Conservation (phyloP, 768 basidiomycete genomes). For the Plicaturopsis crispa region DNA sequence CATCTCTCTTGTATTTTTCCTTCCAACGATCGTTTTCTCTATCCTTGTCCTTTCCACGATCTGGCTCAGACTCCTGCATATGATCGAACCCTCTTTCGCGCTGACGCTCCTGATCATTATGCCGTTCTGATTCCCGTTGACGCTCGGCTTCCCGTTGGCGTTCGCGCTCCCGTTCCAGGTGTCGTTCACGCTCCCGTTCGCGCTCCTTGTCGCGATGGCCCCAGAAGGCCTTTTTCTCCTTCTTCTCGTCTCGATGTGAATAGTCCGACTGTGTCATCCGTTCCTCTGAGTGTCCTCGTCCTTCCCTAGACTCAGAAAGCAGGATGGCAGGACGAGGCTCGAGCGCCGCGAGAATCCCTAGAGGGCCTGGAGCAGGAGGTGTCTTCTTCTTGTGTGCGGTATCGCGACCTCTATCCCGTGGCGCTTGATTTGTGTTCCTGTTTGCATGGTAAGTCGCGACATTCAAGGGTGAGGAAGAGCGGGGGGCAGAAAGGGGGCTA, state of each 20-base stretch:
- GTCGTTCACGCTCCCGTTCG: conserved; percentile 5
- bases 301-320: no score
- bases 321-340: no score
- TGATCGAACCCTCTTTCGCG: conserved; percentile 11
- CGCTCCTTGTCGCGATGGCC: conserved; percentile 1
- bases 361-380: conserved; percentile 24
- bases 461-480: conserved; percentile 3
- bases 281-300: conserved; percentile 24
- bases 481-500: conserved; percentile 9
- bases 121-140: conserved; percentile 23
- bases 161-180: conserved; percentile 34
- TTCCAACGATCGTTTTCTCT: conserved; percentile 31
- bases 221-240: conserved; percentile 1
- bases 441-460: conserved; percentile 11
- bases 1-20: conserved; percentile 30
- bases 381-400: conserved; percentile 9
- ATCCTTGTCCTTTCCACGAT: conserved; percentile 10
- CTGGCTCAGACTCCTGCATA: conserved; percentile 28
- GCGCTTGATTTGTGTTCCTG: conserved; percentile 12
- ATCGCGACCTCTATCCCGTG: conserved; percentile 15
- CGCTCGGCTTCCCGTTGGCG: conserved; percentile 53
- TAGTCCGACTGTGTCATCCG: conserved; percentile 24
- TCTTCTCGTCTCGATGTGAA: conserved; percentile 18
- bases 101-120: conserved; percentile 16
- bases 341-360: conserved; percentile 54